A percentile compares a stretch with the other conserved stretches of the same genome.
Evolutionary conservation across 768 basidiomycete species (phyloP).

Genomic region (Lentinus tigrinus): DNA sequence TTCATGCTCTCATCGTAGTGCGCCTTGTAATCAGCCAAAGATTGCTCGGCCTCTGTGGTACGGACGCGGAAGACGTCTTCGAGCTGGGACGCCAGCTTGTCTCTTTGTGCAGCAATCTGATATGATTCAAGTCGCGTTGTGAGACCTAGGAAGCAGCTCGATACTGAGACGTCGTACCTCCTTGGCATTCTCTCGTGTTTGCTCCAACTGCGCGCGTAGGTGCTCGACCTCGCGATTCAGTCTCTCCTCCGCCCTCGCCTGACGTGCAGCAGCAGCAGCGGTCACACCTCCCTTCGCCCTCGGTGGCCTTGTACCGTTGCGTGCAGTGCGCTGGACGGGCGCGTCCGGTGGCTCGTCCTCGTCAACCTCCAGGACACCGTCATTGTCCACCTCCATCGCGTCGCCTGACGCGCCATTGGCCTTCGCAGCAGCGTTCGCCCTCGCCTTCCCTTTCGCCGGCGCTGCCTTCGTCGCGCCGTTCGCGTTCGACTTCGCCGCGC

Average conservation of each 20-base stretch:
- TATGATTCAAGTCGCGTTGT: background rate
- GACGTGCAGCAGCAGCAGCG: background rate
- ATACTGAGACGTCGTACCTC: slow-evolving; percentile 16
- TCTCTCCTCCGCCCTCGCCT: slow-evolving; percentile 12
- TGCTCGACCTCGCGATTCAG: slow-evolving; percentile 18
- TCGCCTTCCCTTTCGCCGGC: slow-evolving; percentile 29
- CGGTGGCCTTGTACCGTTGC: slow-evolving; percentile 12
- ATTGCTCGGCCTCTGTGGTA: slow-evolving; percentile 63
- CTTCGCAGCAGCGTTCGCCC: slow-evolving; percentile 14
- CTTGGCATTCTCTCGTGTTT: slow-evolving; percentile 10
- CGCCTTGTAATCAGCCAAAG: slow-evolving; percentile 45
- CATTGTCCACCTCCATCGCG: slow-evolving; percentile 20
- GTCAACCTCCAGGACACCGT: slow-evolving; percentile 5
- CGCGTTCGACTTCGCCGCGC: background rate
- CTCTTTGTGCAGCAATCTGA: slow-evolving; percentile 24
- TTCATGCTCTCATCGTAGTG: slow-evolving; percentile 52
- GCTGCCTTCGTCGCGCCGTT: slow-evolving; percentile 36
- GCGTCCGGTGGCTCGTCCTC: slow-evolving; percentile 15
- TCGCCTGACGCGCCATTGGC: background rate
- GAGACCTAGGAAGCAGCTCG: background rate
- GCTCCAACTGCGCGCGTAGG: slow-evolving; percentile 24
- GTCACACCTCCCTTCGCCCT: slow-evolving; percentile 1
- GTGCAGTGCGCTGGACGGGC: background rate
- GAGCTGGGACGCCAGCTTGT: slow-evolving; percentile 48
- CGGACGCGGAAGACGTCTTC: slow-evolving; percentile 59